These are phyloP conservation scores for Novymonas esmeraldas DNA, from an alignment of 208 protist species.

Conservation along the genomic window DNA sequence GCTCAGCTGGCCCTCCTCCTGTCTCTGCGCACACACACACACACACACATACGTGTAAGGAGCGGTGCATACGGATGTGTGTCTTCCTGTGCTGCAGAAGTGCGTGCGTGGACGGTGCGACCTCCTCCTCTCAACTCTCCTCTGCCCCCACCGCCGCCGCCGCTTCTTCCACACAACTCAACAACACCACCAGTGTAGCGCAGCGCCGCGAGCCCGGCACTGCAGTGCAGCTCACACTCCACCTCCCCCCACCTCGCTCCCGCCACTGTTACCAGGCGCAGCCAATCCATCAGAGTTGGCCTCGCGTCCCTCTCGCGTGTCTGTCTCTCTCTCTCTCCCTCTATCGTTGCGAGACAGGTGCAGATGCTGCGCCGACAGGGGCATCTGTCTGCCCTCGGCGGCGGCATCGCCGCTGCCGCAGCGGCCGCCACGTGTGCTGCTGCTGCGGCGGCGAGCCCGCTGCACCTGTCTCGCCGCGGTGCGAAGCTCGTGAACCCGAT, in stretches of 20 bases:
- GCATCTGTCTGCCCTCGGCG: neutral
- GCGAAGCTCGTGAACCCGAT: constrained; percentile 87
- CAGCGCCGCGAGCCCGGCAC: neutral
- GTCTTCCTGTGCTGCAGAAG: too few species aligned
- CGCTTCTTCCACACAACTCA: too few species aligned
- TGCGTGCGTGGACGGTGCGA: too few species aligned
- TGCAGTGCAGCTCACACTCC: too few species aligned
- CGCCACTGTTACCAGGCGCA: neutral
- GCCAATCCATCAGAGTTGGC: too few species aligned
- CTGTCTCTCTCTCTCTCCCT: neutral
- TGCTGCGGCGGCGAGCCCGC: constrained; percentile 5
- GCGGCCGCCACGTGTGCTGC: neutral
- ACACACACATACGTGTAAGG: neutral
- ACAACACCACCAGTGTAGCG: neutral
- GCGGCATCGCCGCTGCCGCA: neutral
- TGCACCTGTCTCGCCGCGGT: constrained; percentile 23
- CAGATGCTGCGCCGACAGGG: constrained; percentile 19
- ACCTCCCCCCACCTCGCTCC: neutral
- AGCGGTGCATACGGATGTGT: too few species aligned
- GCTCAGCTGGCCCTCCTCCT: neutral
- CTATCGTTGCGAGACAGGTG: too few species aligned
- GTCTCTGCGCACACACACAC: neutral
- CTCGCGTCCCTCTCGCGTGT: too few species aligned
- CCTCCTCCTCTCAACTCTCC: too few species aligned
- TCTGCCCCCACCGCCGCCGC: too few species aligned